phyloP scores from a whole-genome alignment of 345 rosid species.

The Eucalyptus marginata region DNA sequence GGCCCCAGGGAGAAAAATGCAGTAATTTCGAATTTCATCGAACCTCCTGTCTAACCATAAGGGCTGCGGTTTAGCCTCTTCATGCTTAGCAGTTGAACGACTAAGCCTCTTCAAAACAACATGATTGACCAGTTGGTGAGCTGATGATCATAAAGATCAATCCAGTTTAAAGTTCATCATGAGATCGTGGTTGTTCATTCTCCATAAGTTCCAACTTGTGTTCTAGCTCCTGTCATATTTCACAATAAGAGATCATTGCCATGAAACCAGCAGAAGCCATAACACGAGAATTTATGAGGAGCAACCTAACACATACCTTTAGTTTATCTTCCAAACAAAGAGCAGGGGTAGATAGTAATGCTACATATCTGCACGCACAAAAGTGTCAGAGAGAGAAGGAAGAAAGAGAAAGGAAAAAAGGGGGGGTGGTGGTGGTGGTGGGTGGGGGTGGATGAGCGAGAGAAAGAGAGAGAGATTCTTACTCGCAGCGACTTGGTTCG shows the following conservation, averaged over 20 bases:
- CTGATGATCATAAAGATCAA: not conserved
- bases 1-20: not conserved
- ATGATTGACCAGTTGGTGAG: not conserved
- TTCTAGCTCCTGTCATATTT: constrained; percentile 46
- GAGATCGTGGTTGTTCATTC: constrained; percentile 44
- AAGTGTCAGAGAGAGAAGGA: not conserved
- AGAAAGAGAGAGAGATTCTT: constrained; percentile 4
- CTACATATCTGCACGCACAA: constrained; percentile 41
- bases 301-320: constrained; percentile 26
- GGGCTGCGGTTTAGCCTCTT: not conserved
- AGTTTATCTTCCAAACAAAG: constrained; percentile 69
- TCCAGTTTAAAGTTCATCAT: constrained; percentile 57
- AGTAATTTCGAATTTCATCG: not conserved
- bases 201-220: constrained; percentile 56
- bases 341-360: constrained; percentile 28
- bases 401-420: not conserved
- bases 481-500: constrained; percentile 99
- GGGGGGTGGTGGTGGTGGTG: not conserved
- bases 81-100: not conserved
- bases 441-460: rapidly evolving
- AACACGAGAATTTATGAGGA: not conserved
- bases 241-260: not conserved
- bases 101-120: not conserved
- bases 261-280: not conserved
- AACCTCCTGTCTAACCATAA: not conserved